Percentiles rank a stretch among this genome's conserved stretches.
Evolutionary conservation across 257 asterid genomes (phyloP).

Genomic region (Solanum chmielewskii): DNA sequence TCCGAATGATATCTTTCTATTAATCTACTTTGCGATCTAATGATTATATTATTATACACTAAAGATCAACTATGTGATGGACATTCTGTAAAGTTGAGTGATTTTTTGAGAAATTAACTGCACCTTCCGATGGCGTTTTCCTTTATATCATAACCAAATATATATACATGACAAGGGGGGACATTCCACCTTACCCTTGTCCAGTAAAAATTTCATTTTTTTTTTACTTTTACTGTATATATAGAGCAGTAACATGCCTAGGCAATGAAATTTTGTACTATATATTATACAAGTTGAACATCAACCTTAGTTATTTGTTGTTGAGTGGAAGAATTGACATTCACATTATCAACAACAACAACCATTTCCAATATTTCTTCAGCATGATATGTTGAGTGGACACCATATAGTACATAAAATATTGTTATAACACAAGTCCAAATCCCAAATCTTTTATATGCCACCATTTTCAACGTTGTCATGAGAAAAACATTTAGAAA

Average conservation of each 20-base stretch:
- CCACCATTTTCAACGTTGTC: slow-evolving; percentile 14
- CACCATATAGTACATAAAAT: slow-evolving; percentile 29
- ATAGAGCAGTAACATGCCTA: neutral
- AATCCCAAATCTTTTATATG: slow-evolving; percentile 28
- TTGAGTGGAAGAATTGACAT: neutral
- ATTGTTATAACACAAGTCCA: slow-evolving; percentile 17
- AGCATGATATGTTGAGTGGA: slow-evolving; percentile 24
- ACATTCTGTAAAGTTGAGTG: too few relatives aligned
- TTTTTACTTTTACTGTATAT: too few relatives aligned
- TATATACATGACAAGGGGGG: neutral
- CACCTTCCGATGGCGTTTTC: too few relatives aligned
- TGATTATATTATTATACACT: too few relatives aligned
- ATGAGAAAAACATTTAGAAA: slow-evolving; percentile 30
- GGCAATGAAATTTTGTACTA: neutral
- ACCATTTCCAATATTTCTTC: slow-evolving; percentile 10
- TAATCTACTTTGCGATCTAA: too few relatives aligned
- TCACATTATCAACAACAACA: neutral
- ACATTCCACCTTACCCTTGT: neutral
- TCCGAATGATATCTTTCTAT: neutral
- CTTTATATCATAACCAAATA: neutral
- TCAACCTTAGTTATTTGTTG: slow-evolving; percentile 9
- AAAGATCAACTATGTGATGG: neutral
- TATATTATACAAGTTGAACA: slow-evolving; percentile 1
- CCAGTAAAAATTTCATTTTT: neutral
- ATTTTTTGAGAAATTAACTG: too few relatives aligned